Conservation (phyloP, 1,139 yeast genomes). For the Scheffersomyces quercinus region DNA sequence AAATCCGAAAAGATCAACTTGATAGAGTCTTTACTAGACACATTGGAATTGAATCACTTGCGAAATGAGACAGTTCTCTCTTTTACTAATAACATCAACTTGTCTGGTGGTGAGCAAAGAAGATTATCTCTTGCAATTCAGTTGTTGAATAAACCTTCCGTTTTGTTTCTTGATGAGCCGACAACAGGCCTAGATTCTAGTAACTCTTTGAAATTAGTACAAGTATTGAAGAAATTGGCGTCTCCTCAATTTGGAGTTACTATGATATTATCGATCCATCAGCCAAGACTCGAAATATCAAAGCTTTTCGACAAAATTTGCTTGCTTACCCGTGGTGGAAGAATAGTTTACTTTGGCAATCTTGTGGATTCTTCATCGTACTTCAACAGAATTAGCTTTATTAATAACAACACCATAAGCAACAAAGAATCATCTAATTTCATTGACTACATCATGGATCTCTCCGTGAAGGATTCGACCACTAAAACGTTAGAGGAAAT, state of each 20-base stretch:
- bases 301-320: constrained; percentile 23
- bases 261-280: constrained; percentile 24
- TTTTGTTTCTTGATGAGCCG: constrained; percentile 26
- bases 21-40: constrained; percentile 16
- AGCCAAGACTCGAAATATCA: constrained; percentile 23
- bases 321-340: constrained; percentile 24
- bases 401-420: constrained; percentile 3
- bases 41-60: constrained; percentile 20
- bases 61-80: constrained; percentile 15
- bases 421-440: constrained; percentile 5
- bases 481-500: constrained; percentile 16
- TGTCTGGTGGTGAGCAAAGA: constrained; percentile 27
- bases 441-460: constrained; percentile 20
- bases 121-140: constrained; percentile 24
- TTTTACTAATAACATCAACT: constrained; percentile 15
- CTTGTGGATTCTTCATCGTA: constrained; percentile 17
- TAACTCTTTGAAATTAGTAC: constrained; percentile 21
- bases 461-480: constrained; percentile 22
- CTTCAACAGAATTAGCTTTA: constrained; percentile 13
- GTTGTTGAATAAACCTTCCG: constrained; percentile 20
- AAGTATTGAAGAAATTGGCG: constrained; percentile 19
- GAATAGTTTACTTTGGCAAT: constrained; percentile 22
- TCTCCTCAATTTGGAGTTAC: constrained; percentile 25
- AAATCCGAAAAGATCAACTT: constrained; percentile 12
- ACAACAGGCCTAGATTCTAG: constrained; percentile 28